phyloP scores from a whole-genome alignment of 257 asterid species.

The Solanum lycopersicoides region DNA sequence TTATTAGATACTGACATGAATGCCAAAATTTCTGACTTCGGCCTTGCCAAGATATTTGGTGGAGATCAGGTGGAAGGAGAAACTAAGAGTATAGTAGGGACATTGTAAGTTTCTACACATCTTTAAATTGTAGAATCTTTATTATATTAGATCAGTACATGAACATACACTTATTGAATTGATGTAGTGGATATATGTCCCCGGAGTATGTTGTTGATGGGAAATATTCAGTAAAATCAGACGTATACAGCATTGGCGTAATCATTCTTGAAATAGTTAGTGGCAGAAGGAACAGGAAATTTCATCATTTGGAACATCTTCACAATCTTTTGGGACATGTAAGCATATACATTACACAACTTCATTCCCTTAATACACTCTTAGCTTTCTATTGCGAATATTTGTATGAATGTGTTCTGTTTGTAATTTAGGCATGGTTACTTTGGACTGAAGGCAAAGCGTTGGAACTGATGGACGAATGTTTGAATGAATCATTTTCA shows the following conservation, averaged over 20 bases:
- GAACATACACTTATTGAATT: background rate
- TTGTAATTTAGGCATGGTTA: conserved; percentile 1
- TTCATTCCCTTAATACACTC: background rate
- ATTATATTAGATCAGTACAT: background rate
- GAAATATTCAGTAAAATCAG: conserved; percentile 1
- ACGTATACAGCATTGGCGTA: background rate
- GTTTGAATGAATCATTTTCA: background rate
- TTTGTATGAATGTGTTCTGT: background rate
- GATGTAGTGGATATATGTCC: conserved; percentile 5
- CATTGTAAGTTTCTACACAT: background rate
- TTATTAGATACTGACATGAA: conserved; percentile 5
- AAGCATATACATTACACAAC: background rate
- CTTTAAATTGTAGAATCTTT: background rate
- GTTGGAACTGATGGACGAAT: conserved; percentile 1
- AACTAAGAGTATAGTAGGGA: conserved; percentile 1
- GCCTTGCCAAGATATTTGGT: conserved; percentile 4
- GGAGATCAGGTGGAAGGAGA: background rate
- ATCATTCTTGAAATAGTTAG: background rate
- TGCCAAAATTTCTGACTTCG: conserved; percentile 13
- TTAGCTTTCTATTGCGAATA: background rate
- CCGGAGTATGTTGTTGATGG: background rate
- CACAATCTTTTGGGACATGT: conserved; percentile 18
- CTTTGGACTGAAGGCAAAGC: conserved; percentile 1
- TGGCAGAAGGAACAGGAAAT: conserved; percentile 6
- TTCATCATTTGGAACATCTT: conserved; percentile 4